These are phyloP conservation scores for Tricladium varicosporioides DNA, from an alignment of 2,329 filamentous ascomycete species.

Conservation along the genomic window DNA sequence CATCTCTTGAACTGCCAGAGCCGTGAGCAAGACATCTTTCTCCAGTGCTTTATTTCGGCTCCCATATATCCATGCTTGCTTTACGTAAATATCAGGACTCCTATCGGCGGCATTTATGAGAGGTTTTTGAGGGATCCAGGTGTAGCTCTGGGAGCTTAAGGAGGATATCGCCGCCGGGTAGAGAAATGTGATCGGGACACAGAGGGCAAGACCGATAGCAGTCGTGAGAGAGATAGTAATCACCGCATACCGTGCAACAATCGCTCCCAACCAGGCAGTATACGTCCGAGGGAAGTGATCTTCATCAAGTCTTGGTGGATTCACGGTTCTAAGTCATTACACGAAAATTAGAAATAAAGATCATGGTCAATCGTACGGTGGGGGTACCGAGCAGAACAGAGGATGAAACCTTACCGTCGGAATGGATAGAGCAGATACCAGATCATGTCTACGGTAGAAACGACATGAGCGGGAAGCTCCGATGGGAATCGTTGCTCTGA, in stretches of 20 bases:
- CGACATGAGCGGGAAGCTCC: background rate
- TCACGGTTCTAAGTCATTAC: background rate
- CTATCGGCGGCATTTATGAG: background rate
- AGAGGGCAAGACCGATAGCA: background rate
- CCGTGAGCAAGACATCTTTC: background rate
- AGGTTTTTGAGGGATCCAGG: background rate
- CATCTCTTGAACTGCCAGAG: background rate
- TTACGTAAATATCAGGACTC: background rate
- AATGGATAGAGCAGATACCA: background rate
- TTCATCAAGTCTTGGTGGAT: background rate
- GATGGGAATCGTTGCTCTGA: background rate
- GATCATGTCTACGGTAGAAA: background rate
- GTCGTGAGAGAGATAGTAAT: background rate
- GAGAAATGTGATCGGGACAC: background rate
- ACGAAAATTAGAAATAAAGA: background rate
- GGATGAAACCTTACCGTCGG: background rate
- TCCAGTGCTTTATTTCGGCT: background rate
- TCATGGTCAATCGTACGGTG: no score
- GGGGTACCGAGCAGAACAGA: background rate
- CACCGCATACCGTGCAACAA: background rate
- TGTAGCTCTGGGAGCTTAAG: background rate
- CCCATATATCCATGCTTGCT: background rate
- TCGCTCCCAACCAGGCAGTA: background rate
- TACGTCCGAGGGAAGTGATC: background rate
- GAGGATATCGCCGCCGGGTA: background rate